These are phyloP conservation scores for Hypoxylon trugodes DNA, from an alignment of 495 filamentous ascomycete genomes.

Conservation along the genomic window DNA sequence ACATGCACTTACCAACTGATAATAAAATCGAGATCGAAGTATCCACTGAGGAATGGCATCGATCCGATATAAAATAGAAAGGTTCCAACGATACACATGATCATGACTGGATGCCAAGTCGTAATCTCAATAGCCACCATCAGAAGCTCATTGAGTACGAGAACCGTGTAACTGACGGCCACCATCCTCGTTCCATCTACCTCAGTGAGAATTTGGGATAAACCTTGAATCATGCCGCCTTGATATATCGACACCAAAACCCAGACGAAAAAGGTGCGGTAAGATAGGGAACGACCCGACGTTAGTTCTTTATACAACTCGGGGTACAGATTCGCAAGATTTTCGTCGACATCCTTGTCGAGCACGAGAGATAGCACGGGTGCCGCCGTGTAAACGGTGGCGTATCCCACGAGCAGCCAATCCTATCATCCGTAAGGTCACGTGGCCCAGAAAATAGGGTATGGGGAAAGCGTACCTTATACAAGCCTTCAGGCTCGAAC, in stretches of 20 bases:
- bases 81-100: constrained; percentile 82
- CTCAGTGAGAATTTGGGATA: constrained; percentile 85
- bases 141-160: constrained; percentile 92
- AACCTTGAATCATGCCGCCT: constrained; percentile 90
- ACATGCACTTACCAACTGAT: constrained; percentile 64
- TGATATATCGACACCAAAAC: constrained; percentile 96
- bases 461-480: constrained; percentile 63
- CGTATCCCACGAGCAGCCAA: constrained; percentile 97
- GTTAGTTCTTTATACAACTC: constrained; percentile 98
- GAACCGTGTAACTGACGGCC: constrained; percentile 87
- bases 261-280: constrained; percentile 96
- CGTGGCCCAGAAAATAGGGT: background rate
- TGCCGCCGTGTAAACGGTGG: constrained; percentile 92
- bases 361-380: constrained; percentile 97
- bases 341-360: constrained; percentile 93
- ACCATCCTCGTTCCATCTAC: constrained; percentile 78
- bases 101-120: constrained; percentile 97
- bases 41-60: constrained; percentile 85
- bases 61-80: constrained; percentile 79
- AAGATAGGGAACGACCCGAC: constrained; percentile 80
- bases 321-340: constrained; percentile 91
- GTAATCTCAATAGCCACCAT: constrained; percentile 98
- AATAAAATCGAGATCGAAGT: constrained; percentile 88
- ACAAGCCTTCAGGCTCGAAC: constrained; percentile 93
- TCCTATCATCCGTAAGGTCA: constrained; percentile 59